Evolutionary conservation across 352 stramenopile genomes (phyloP).

Genomic region (Globisporangium cystogenes): DNA sequence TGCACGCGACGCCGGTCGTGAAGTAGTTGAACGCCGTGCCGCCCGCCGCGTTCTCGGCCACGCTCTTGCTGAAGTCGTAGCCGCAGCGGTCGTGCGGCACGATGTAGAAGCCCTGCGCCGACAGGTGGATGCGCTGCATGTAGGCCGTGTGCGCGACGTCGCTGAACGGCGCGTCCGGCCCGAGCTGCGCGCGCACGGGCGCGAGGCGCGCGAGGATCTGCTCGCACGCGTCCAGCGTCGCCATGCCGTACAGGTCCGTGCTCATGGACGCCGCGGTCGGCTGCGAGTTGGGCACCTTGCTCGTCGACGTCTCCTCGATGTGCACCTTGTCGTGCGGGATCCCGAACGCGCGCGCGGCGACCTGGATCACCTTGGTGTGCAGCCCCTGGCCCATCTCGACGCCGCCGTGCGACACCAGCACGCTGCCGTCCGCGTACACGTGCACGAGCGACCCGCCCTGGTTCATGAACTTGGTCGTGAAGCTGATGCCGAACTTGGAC

Average conservation of each 20-base stretch:
- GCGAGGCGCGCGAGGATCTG: slow-evolving; percentile 91
- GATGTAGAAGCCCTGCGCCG: slow-evolving; percentile 95
- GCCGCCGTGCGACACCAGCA: slow-evolving; percentile 93
- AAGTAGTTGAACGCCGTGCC: slow-evolving; percentile 95
- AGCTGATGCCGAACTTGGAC: slow-evolving; percentile 95
- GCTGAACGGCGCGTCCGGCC: slow-evolving; percentile 64
- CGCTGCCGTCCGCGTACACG: slow-evolving; percentile 94
- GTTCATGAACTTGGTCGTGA: slow-evolving; percentile 97
- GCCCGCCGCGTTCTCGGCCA: slow-evolving; percentile 86
- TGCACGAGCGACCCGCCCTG: slow-evolving; percentile 94
- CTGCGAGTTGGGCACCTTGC: slow-evolving; percentile 93
- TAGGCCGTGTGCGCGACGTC: slow-evolving; percentile 88
- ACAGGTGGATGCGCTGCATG: slow-evolving; percentile 92
- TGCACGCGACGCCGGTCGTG: slow-evolving; percentile 91
- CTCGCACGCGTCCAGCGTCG: slow-evolving; percentile 93
- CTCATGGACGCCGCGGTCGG: slow-evolving; percentile 94
- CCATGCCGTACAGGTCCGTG: slow-evolving; percentile 97
- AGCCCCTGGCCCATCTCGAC: slow-evolving; percentile 98
- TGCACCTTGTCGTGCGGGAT: slow-evolving; percentile 91
- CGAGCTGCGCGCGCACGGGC: slow-evolving; percentile 78
- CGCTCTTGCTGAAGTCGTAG: slow-evolving; percentile 90
- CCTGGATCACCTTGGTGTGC: slow-evolving; percentile 93
- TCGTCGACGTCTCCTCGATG: slow-evolving; percentile 93
- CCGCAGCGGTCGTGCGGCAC: slow-evolving; percentile 88
- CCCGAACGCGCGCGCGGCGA: slow-evolving; percentile 88